Percentiles rank a stretch among this genome's conserved stretches.
These are phyloP conservation scores for Monilinia polystroma DNA, from an alignment of 2,329 filamentous ascomycete genomes.

Conservation along the genomic window DNA sequence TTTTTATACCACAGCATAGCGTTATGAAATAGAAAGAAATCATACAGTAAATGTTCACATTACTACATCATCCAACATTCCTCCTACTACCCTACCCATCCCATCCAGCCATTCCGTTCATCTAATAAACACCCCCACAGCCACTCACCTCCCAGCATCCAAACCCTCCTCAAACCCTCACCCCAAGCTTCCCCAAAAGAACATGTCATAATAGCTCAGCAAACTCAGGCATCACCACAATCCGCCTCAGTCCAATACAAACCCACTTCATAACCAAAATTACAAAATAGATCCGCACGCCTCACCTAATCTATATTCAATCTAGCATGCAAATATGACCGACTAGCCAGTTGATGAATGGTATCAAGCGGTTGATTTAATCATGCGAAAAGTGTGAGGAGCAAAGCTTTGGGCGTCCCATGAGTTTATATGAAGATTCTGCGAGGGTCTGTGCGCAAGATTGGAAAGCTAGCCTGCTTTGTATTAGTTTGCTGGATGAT, in stretches of 20 bases:
- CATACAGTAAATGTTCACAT: background rate
- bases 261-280: background rate
- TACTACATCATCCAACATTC: background rate
- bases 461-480: background rate
- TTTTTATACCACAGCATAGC: conserved; percentile 15
- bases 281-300: conserved; percentile 2
- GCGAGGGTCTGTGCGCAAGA: background rate
- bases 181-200: background rate
- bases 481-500: background rate
- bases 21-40: background rate
- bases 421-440: background rate
- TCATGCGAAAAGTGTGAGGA: conserved; percentile 33
- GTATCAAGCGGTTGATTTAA: conserved; percentile 37
- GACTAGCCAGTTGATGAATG: conserved; percentile 34
- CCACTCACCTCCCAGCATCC: too few relatives aligned
- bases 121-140: too few relatives aligned
- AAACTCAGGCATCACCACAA: conserved; percentile 10
- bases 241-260: background rate
- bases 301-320: conserved; percentile 25
- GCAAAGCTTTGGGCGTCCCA: conserved; percentile 13
- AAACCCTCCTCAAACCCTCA: background rate
- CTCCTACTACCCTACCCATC: background rate
- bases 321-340: conserved; percentile 40
- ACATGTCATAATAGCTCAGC: conserved; percentile 23
- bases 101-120: too few relatives aligned